Evolutionary conservation across 257 asterid species (phyloP).

Genomic region (Fraxinus americana): DNA sequence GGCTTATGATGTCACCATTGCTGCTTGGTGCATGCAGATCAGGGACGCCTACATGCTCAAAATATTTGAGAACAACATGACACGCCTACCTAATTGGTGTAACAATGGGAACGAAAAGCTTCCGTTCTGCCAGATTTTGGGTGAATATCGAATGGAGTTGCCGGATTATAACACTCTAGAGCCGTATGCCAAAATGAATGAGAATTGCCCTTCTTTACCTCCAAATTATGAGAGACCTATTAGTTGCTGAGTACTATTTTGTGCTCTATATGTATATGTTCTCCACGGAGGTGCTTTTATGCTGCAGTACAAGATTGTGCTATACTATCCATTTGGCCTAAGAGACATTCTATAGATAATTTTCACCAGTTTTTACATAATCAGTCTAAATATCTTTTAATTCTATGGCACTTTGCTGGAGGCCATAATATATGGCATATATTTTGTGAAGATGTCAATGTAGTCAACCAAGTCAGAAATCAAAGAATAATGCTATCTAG

Average conservation of each 20-base stretch:
- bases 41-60: slow-evolving; percentile 94
- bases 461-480: no score
- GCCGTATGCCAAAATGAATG: slow-evolving; percentile 52
- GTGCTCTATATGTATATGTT: background rate
- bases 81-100: slow-evolving; percentile 91
- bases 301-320: background rate
- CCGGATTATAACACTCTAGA: slow-evolving; percentile 81
- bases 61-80: slow-evolving; percentile 68
- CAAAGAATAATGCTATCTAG: no score
- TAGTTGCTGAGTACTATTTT: background rate
- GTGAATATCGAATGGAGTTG: slow-evolving; percentile 85
- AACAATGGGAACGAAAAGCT: slow-evolving; percentile 54
- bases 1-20: slow-evolving; percentile 3
- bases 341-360: background rate
- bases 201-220: slow-evolving; percentile 5
- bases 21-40: slow-evolving; percentile 50
- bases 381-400: no score
- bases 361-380: background rate
- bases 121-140: slow-evolving; percentile 93
- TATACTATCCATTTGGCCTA: background rate
- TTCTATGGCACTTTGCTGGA: no score
- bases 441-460: no score
- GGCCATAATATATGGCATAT: no score
- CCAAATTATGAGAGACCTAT: background rate
- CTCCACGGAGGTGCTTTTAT: background rate